Evolutionary conservation across 73 alveolate species (phyloP), one percentile per base, ranked within the genome.

Genomic region (Paramecium primaurelia): DNA sequence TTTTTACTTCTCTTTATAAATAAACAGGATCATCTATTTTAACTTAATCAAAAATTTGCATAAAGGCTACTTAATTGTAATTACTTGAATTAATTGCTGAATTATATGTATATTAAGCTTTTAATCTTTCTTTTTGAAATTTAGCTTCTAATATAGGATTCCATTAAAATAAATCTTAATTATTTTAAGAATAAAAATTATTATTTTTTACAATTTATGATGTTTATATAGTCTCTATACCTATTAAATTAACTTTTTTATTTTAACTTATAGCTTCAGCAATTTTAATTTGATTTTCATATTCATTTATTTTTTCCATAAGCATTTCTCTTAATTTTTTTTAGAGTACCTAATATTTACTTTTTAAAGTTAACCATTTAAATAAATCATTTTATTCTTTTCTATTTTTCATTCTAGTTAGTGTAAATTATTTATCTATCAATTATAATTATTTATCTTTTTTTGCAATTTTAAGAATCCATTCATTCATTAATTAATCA

Each of bases 251-350:
- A 5, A 89, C 58, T 44, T 71, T 64, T 58, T 89, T 36, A 32
- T 47, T 71, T 18, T 47, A 71, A 22, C 59, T 42, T 16, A 89
- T 69, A 1, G 77, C 91, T 9, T 89, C 83, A 12, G 47, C 77
- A 47, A 89, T 89, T 45, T 69, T 69, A 25, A 89, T 20, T 83
- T 71, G 68, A 44, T 89, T 89, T 47, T 89, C 94, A 89, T 89
- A 89, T 26, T 89, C 94, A 40, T 47, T 71, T 10, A 89, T 59
- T 40, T 89, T 89, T 47, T 89, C 94, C 60, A 89, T 83, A 3
- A 89, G 18, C 92, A 89, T 71, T 71, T 89, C 51, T 44, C 94
- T 68, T 10, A 89, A 28, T 26, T 71, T 89, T 85, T 89, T 89
- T 51, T 89, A 47, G 6, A 89, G 84, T 0, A 40, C 75, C 49